These are phyloP conservation scores for Euphorbia celastroides DNA, from an alignment of 441 rosid genomes.

Conservation along the genomic window DNA sequence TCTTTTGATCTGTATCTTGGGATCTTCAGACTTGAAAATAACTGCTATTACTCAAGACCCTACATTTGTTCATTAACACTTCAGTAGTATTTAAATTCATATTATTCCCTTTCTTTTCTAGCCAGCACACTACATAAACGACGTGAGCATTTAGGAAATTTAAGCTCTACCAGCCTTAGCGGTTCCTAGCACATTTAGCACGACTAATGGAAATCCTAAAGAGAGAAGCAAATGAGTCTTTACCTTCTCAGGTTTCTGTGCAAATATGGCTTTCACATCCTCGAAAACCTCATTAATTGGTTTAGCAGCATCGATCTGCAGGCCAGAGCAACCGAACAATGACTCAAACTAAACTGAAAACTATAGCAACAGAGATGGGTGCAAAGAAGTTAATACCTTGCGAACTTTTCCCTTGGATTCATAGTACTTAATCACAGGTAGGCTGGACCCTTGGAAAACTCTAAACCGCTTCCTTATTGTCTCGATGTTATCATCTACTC, in stretches of 20 bases:
- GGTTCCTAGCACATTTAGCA: neutral
- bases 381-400: slow-evolving; percentile 44
- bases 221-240: slow-evolving; percentile 15
- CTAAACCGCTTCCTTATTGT: slow-evolving; percentile 81
- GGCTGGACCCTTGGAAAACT: slow-evolving; percentile 75
- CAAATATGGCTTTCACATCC: slow-evolving; percentile 51
- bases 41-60: neutral
- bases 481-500: slow-evolving; percentile 90
- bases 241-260: slow-evolving; percentile 52
- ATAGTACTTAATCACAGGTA: slow-evolving; percentile 66
- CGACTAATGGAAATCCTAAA: neutral
- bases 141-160: neutral
- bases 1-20: neutral
- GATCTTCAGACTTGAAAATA: neutral
- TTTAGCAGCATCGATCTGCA: slow-evolving; percentile 78
- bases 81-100: neutral
- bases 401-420: slow-evolving; percentile 68
- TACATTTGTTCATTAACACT: neutral
- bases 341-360: slow-evolving; percentile 7
- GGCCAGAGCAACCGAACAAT: slow-evolving; percentile 10
- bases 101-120: neutral
- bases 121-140: neutral
- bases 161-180: neutral
- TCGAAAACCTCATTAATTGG: slow-evolving; percentile 69
- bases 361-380: slow-evolving; percentile 2